phyloP scores from a whole-genome alignment of 2,329 filamentous ascomycete species.

The Calonectria henricotiae region DNA sequence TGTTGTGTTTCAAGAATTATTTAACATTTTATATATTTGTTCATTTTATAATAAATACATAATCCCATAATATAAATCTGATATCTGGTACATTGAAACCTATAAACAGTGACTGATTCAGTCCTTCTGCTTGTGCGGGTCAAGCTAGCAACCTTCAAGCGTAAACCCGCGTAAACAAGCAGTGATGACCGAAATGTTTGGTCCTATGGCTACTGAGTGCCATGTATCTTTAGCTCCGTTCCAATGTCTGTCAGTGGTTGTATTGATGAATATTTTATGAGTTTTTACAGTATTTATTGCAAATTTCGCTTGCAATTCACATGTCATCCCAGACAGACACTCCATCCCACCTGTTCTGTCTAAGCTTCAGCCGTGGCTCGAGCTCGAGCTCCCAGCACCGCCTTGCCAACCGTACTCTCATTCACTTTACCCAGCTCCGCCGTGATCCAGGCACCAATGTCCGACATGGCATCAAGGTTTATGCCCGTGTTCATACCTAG shows the following conservation, averaged over 20 bases:
- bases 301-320: background rate
- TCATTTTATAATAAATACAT: no score
- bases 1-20: no score
- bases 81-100: no score
- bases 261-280: background rate
- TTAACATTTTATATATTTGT: no score
- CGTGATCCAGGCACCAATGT: conserved; percentile 83
- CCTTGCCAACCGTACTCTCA: conserved; percentile 78
- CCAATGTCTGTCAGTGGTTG: background rate
- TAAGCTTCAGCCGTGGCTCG: conserved; percentile 50
- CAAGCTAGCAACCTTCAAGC: no score
- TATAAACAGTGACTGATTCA: no score
- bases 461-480: conserved; percentile 76
- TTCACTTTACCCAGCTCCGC: conserved; percentile 75
- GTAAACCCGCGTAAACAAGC: background rate
- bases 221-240: background rate
- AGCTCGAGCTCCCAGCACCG: conserved; percentile 69
- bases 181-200: background rate
- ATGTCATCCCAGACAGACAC: background rate
- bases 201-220: background rate
- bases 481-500: conserved; percentile 84
- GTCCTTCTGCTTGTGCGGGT: no score
- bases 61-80: no score
- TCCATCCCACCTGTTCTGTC: conserved; percentile 41
- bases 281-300: conserved; percentile 20